Conservation (phyloP, 306 rosid species). For the Glycine soja region DNA sequence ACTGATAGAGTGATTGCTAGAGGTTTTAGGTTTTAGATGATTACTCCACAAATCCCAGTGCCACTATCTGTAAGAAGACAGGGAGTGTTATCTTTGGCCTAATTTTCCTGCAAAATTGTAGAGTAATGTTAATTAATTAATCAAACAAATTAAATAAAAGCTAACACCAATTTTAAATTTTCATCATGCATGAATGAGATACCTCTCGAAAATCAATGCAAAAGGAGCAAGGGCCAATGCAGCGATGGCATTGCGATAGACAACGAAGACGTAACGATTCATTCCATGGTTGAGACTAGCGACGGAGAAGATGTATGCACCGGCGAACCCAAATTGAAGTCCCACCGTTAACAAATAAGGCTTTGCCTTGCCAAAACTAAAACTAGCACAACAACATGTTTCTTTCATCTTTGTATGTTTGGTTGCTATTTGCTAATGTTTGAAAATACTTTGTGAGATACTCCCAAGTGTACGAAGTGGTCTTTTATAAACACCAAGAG, state of each 20-base stretch:
- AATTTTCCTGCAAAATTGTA: constrained; percentile 59
- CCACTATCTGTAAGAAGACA: constrained; percentile 63
- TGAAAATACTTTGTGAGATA: neutral
- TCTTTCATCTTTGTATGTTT: constrained; percentile 25
- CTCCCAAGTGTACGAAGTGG: constrained; percentile 20
- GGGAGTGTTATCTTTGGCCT: constrained; percentile 77
- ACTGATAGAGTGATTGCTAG: neutral
- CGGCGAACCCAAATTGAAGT: constrained; percentile 72
- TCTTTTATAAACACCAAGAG: constrained; percentile 43
- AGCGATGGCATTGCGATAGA: constrained; percentile 70
- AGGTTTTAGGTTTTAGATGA: constrained; percentile 11
- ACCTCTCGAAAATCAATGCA: constrained; percentile 74
- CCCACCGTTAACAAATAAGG: constrained; percentile 67
- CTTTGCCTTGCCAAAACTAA: constrained; percentile 47
- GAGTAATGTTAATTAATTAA: neutral
- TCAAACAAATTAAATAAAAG: neutral
- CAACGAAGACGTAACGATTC: constrained; percentile 71
- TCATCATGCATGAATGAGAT: neutral
- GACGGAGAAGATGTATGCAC: constrained; percentile 60
- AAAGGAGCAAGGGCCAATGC: constrained; percentile 69
- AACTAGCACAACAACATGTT: neutral
- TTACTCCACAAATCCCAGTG: constrained; percentile 76
- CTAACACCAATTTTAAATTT: neutral
- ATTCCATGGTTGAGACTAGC: constrained; percentile 66
- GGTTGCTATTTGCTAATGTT: neutral